A percentile compares a stretch with the other conserved stretches of the same genome.
Conservation (phyloP, 2,329 filamentous ascomycete genomes). For the Pseudogymnoascus sp. region DNA sequence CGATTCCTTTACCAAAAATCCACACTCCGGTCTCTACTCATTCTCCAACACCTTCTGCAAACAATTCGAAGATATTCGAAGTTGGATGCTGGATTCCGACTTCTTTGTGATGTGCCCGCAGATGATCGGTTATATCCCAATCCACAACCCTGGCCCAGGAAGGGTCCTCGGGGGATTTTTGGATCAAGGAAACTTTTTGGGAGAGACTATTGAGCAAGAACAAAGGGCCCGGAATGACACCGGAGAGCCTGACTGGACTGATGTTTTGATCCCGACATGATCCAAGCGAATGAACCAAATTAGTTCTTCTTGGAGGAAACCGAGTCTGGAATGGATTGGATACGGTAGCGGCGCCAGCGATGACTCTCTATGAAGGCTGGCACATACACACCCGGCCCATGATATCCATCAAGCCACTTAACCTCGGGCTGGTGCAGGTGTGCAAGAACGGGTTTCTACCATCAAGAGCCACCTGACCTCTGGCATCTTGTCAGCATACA, state of each 20-base stretch:
- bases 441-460: not conserved
- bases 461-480: not conserved
- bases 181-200: not conserved
- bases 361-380: no score
- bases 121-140: conserved; percentile 2
- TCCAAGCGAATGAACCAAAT: not conserved
- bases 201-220: not conserved
- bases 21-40: not conserved
- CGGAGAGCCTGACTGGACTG: not conserved
- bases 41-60: not conserved
- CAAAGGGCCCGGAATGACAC: not conserved
- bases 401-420: not conserved
- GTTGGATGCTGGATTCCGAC: conserved; percentile 5
- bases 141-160: conserved; percentile 1
- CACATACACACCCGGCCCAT: not conserved
- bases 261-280: conserved; percentile 5
- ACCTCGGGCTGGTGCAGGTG: not conserved
- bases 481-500: no score
- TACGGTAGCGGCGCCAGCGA: not conserved
- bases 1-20: not conserved
- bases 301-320: not conserved
- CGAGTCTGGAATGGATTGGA: not conserved
- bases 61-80: not conserved
- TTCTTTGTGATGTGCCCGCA: conserved; percentile 1
- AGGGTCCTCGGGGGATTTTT: not conserved